phyloP scores from a whole-genome alignment of 2,329 filamentous ascomycete genomes.

The Fulvia fulva region DNA sequence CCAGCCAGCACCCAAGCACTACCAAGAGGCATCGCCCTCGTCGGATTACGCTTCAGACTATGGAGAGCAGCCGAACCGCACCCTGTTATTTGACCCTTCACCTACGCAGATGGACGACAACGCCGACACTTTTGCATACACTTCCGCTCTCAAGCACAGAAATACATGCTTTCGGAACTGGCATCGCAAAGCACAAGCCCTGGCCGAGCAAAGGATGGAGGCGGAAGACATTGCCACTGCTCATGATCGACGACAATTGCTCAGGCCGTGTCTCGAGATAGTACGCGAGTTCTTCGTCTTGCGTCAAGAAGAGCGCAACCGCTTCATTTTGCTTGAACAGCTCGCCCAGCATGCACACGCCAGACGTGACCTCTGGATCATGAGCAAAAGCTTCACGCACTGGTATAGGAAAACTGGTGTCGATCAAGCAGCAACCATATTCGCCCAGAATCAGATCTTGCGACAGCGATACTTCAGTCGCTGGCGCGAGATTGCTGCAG shows the following conservation, averaged over 20 bases:
- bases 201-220: slow-evolving; percentile 27
- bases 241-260: slow-evolving; percentile 49
- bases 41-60: slow-evolving; percentile 16
- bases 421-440: slow-evolving; percentile 55
- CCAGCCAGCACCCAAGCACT: slow-evolving; percentile 15
- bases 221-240: slow-evolving; percentile 42
- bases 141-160: slow-evolving; percentile 17
- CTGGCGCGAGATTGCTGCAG: slow-evolving; percentile 63
- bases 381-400: slow-evolving; percentile 61
- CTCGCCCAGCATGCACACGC: slow-evolving; percentile 4
- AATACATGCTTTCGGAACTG: slow-evolving; percentile 35
- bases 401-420: slow-evolving; percentile 66
- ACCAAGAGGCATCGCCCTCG: slow-evolving; percentile 14
- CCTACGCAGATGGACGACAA: slow-evolving; percentile 28
- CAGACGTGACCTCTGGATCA: slow-evolving; percentile 62
- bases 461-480: slow-evolving; percentile 64
- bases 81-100: slow-evolving; percentile 24
- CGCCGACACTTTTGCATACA: slow-evolving; percentile 28
- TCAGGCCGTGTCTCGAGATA: slow-evolving; percentile 50
- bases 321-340: slow-evolving; percentile 9
- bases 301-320: slow-evolving; percentile 14
- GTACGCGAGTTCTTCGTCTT: slow-evolving; percentile 35
- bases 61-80: slow-evolving; percentile 16
- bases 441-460: slow-evolving; percentile 44
- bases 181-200: slow-evolving; percentile 41